phyloP scores from a whole-genome alignment of 371 early-diverging fungal genomes.

The Nosema granulosis region DNA sequence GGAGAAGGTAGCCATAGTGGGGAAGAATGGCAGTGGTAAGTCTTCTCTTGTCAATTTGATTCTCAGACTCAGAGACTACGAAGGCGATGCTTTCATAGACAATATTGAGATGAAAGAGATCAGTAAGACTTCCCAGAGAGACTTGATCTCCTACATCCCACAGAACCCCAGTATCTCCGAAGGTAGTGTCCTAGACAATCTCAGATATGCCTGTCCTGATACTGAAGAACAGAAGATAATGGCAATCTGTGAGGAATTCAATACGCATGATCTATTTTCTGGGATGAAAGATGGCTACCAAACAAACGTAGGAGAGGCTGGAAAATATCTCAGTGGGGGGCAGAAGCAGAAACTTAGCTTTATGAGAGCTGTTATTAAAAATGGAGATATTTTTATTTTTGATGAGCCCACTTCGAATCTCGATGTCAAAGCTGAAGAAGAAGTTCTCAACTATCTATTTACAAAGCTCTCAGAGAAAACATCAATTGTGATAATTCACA shows the following conservation, averaged over 20 bases:
- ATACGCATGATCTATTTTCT: constrained; percentile 49
- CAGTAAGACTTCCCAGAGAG: constrained; percentile 19
- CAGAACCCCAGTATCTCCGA: constrained; percentile 57
- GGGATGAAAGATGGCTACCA: constrained; percentile 72
- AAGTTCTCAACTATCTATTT: constrained; percentile 79
- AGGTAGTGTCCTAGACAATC: constrained; percentile 56
- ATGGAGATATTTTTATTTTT: constrained; percentile 68
- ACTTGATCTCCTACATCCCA: constrained; percentile 57
- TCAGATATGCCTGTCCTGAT: constrained; percentile 38
- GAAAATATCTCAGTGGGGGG: constrained; percentile 66
- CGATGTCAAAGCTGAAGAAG: constrained; percentile 75
- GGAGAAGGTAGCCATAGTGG: constrained; percentile 68
- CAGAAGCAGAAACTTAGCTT: constrained; percentile 75
- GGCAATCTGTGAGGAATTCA: constrained; percentile 21
- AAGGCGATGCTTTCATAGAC: constrained; percentile 44
- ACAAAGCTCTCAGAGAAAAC: constrained; percentile 71
- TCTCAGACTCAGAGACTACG: constrained; percentile 47
- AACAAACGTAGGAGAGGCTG: constrained; percentile 66
- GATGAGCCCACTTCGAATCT: constrained; percentile 69
- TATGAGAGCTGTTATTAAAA: constrained; percentile 67
- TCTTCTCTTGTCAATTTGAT: constrained; percentile 69
- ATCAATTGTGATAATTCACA: constrained; percentile 81
- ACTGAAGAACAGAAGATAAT: constrained; percentile 33
- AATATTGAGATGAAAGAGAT: constrained; percentile 45
- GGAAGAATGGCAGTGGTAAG: constrained; percentile 70